Evolutionary conservation across 2,329 filamentous ascomycete species (phyloP), one percentile per base, ranked within the genome.

Genomic region (Periconia sp.): DNA sequence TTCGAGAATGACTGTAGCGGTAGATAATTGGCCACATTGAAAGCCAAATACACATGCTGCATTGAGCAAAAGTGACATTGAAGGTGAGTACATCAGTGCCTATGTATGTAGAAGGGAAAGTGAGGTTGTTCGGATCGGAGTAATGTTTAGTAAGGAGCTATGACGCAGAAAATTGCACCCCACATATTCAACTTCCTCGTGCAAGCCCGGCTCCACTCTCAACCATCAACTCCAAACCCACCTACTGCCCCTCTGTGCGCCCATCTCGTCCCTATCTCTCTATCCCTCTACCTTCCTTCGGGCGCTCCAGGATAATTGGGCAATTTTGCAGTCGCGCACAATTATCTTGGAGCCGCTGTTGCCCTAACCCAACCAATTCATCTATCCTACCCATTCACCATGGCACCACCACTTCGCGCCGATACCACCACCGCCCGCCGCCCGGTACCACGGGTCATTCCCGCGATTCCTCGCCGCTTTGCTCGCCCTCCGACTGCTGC

Each of bases 301-400:
- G 65, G 72, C 72, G 70, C 73, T 75, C 73, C 72, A 74, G 70
- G 73, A 70, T 73, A 74, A 74, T 75, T 74, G 72, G 33, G 62
- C 66, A 65, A 60, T 41, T 54, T 49, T 45, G 41, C 49, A 53
- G 27, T 54, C 49, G 55, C 57, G 47, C 64, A 62, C 70, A 73
- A 71, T 74, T 75, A 73, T 71, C 71, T 71, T 75, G 73, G 73
- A 75, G 72, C 68, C 69, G 71, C 72, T 72, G 55, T 58, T 55
- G 53, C 57, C 47, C 27, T 37, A 11, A 37, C 15, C 33, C 10
- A 37, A 37, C 11, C 33, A 8, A 15, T 35, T 41, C 42, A 15
- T 6, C 49, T 47, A 27, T 5, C 23, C 23, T 8, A 27, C 23
- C 8, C 23, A 27, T 8, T 40, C 60, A 58, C 54, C 61, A 73